A percentile compares a stretch with the other conserved stretches of the same genome.
Conservation (phyloP, 164 flowering plant species). For the Malania oleifera region DNA sequence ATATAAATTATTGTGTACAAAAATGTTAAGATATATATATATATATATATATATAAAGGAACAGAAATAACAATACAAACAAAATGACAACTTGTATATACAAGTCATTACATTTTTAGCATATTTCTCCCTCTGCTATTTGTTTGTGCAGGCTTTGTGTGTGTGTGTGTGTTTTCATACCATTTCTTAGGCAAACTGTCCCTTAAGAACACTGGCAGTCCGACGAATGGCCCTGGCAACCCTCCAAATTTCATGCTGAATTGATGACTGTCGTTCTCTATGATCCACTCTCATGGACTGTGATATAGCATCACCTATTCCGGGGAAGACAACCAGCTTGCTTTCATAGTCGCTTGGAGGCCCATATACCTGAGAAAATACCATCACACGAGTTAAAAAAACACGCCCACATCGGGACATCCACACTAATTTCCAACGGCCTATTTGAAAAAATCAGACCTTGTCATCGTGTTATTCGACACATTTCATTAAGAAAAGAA, state of each 20-base stretch:
- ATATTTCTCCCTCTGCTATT: no score
- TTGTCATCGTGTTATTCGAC: no score
- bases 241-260: constrained; percentile 80
- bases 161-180: not conserved
- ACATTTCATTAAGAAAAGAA: no score
- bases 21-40: no score
- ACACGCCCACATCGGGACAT: not conserved
- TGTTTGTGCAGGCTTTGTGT: no score
- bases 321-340: constrained; percentile 66
- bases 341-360: constrained; percentile 43
- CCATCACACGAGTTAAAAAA: not conserved
- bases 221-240: constrained; percentile 75
- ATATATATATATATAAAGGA: no score
- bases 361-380: constrained; percentile 59
- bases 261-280: constrained; percentile 25
- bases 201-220: constrained; percentile 58
- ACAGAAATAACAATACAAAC: no score
- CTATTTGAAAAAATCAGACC: not conserved
- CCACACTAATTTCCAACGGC: not conserved
- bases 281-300: constrained; percentile 14
- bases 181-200: constrained; percentile 32
- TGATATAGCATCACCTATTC: constrained; percentile 59
- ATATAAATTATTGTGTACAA: no score
- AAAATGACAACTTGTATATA: no score
- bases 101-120: no score